Base-by-base conservation (phyloP, 2,329 filamentous ascomycete species). In the Diaporthe ilicicola region DNA sequence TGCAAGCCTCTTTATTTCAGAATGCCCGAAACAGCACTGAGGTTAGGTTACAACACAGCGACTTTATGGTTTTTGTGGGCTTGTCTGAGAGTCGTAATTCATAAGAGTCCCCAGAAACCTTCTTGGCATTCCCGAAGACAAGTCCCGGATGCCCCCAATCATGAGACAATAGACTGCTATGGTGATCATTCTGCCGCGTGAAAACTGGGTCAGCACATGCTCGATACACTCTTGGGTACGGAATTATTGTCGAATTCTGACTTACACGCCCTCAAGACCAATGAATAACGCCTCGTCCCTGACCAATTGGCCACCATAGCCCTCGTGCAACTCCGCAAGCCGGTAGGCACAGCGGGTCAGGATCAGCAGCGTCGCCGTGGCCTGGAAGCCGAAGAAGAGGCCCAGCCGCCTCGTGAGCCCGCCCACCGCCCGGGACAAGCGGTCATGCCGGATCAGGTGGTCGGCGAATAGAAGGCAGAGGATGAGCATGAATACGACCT, bases 281-380 rank as follows among this genome's bases (percentile, higher is more conserved):
- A 88, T 85, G 73, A 88, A 88, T 7, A 84, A 75, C 0, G 76
- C 74, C 76, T 88, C 79, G 34, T 87, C 78, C 53, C 76, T 77
- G 56, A 89, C 85, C 73, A 91, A 75, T 15, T 79, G 76, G 0
- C 88, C 88, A 1, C 69, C 75, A 81, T 88, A 91, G 2, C 89
- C 89, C 29, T 87, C 82, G 70, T 84, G 85, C 71, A 92, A 77
- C 79, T 92, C 89, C 0, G 84, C 86, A 27, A 90, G 84, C 27
- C 90, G 84, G 75, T 89, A 92, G 24, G 86, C 84, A 65, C 86
- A 89, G 9, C 90, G 82, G 22, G 84, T 84, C 51, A 90, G 83
- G 73, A 91, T 89, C 48, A 85, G 83, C 4, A 90, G 39, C 9
- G 88, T 88, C 0, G 88, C 85, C 3, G 88, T 74, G 0, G 79